Conservation (phyloP, 257 asterid genomes). For the Salvia hispanica region DNA sequence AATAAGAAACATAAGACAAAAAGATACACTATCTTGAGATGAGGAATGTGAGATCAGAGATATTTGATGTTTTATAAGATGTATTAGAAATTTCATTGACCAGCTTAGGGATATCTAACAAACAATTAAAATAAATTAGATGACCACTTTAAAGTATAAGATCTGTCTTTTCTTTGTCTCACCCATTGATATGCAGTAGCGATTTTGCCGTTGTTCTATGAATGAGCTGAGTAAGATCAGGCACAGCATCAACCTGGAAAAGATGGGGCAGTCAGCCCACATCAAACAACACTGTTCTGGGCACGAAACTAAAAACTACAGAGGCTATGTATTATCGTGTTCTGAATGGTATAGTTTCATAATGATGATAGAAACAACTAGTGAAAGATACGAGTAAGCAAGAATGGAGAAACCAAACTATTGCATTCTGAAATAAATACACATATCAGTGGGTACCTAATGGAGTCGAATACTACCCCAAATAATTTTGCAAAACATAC, state of each 20-base stretch:
- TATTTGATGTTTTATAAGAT: neutral
- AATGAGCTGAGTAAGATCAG: slow-evolving; percentile 79
- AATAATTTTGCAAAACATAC: slow-evolving; percentile 42
- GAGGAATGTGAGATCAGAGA: slow-evolving; percentile 13
- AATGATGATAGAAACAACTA: neutral
- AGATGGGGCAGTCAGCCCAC: slow-evolving; percentile 36
- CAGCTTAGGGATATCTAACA: slow-evolving; percentile 12
- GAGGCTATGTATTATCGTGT: slow-evolving; percentile 3
- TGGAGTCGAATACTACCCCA: neutral
- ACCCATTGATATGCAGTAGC: slow-evolving; percentile 92
- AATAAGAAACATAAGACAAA: slow-evolving; percentile 10
- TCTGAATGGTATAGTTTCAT: slow-evolving; percentile 16
- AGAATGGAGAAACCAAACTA: slow-evolving; percentile 9
- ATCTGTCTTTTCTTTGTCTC: slow-evolving; percentile 41
- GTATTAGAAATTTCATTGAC: slow-evolving; percentile 18
- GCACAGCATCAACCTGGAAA: slow-evolving; percentile 92
- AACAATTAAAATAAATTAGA: neutral
- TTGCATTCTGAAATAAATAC: slow-evolving; percentile 17
- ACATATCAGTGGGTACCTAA: slow-evolving; percentile 7
- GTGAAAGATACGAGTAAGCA: slow-evolving; percentile 7
- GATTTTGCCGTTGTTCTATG: slow-evolving; percentile 87
- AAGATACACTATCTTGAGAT: neutral
- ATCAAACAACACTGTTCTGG: slow-evolving; percentile 8
- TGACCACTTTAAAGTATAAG: slow-evolving; percentile 12
- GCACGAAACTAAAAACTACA: slow-evolving; percentile 9